Base-by-base conservation (phyloP, 176 grass and related monocot species). In the Oryza australiensis region DNA sequence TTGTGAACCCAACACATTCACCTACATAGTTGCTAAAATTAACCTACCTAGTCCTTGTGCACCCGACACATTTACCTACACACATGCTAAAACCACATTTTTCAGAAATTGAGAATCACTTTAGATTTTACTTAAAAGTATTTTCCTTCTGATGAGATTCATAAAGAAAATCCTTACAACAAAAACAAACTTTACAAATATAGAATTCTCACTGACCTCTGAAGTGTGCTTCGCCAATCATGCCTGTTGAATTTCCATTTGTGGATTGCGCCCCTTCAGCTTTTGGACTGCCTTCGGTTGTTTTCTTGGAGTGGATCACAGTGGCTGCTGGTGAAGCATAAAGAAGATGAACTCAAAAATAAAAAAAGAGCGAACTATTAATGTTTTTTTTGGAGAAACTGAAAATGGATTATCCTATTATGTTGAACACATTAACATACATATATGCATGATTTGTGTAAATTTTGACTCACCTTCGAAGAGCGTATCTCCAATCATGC, bases 391-490 rank as follows among this genome's bases (percentile, higher is more conserved):
- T 49, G 13, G 12, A 49, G 27, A 53, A 82, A 65, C 30, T 38
- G 49, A 40, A 9, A 51, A 43, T 14, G 22, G 28, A 79, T 46
- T 59, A 22, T 66, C 20, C 23, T 67, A 73, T 3, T 35, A 27
- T 64, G 46, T 5, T 12, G 3, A 82, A 43, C 8, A 70, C 22
- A 53, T 53, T 82, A 24, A 45, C 20, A 15, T 42, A 30, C 7
- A 35, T 2, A 29, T 53, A n/a, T 71, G 67, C 29, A 69, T 26
- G 9, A 38, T 43, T 3, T 57, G 35, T 74, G 48, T 53, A 20
- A 63, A 5, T 71, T 85, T 4, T 28, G 23, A 22, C 49, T 79
- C 35, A 84, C 80, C 68, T 88, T 24, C 48, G 20, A 23, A 79
- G 46, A 26, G 3, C 12, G 5, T 20, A 22, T 51, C 60, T 72